Conservation (phyloP, 306 rosid genomes). For the Malus sylvestris region DNA sequence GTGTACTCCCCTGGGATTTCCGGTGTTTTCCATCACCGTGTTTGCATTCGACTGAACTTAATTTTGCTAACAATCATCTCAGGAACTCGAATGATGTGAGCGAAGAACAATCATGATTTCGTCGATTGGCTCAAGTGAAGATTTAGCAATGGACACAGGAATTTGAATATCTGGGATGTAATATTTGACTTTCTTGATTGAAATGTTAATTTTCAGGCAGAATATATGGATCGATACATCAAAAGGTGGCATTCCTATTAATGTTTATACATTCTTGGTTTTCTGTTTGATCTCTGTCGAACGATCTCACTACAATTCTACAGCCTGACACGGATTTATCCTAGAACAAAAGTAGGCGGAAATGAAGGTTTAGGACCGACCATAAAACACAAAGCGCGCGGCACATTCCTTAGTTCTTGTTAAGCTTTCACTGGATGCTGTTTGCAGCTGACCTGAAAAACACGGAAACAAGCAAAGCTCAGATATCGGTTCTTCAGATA, state of each 20-base stretch:
- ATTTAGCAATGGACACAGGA: neutral
- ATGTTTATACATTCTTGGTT: neutral
- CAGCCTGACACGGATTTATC: neutral
- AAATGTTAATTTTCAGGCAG: neutral
- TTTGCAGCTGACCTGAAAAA: neutral
- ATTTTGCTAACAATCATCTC: neutral
- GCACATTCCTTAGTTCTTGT: neutral
- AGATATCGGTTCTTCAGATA: no score
- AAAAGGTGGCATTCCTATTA: neutral
- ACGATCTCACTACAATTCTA: no score
- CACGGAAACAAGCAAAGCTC: neutral
- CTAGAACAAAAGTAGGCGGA: neutral
- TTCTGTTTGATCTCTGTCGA: neutral
- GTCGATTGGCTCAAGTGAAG: neutral
- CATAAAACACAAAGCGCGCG: neutral
- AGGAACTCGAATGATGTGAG: conserved; percentile 12
- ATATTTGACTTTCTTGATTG: neutral
- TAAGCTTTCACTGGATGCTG: neutral
- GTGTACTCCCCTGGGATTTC: neutral
- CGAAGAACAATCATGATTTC: conserved; percentile 7
- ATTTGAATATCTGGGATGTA: neutral
- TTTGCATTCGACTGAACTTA: neutral
- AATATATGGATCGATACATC: neutral
- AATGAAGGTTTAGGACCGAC: neutral
- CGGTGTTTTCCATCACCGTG: neutral